Evolutionary conservation across 2,329 filamentous ascomycete species (phyloP), one percentile per base, ranked within the genome.

Genomic region (Verticillium longisporum): DNA sequence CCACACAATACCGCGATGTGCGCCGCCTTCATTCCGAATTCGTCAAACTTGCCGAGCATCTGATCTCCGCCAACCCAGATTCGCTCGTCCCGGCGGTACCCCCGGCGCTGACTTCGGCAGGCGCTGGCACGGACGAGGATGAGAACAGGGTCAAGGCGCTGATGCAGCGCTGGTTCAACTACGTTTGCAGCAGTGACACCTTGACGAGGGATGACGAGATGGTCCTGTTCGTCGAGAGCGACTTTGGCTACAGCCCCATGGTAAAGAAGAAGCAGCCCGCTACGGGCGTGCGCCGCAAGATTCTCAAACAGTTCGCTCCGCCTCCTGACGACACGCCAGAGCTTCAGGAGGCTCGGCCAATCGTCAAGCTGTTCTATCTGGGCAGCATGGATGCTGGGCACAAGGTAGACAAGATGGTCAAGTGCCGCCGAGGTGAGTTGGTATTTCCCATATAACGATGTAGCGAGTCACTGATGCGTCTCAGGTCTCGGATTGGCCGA

Each of bases 31-130:
- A 99, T 76, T 92, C 91, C 56, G 95, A 99, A 73, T 99, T 99
- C 70, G 83, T 91, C 66, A 99, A 98, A 76, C 88, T 99, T n/a
- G 92, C 90, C 61, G 91, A 97, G 62, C 95, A 99, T 74, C 81
- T 99, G 61, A 92, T 97, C 73, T 97, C 94, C 32, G 93, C 94
- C n/a, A 98, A 98, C 70, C 95, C 95, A 3, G 95, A 99, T 75
- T 90, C 92, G 9, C 82, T 99, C 55, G 94, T 99, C 7, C 95
- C 95, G 3, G 92, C 94, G 10, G 92, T 99, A 1, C 95, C 95
- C 53, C 91, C 94, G n/a, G 83, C 94, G n/a, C 80, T 96, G 62
- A 98, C 95, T 7, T 93, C 93, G 7, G 95, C 95, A 33, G 95
- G 95, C 45, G 92, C 92, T 41, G 95, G 95, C 21, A 99, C 95